Conservation (phyloP, 2,329 filamentous ascomycete species). For the Colletotrichum trifolii region DNA sequence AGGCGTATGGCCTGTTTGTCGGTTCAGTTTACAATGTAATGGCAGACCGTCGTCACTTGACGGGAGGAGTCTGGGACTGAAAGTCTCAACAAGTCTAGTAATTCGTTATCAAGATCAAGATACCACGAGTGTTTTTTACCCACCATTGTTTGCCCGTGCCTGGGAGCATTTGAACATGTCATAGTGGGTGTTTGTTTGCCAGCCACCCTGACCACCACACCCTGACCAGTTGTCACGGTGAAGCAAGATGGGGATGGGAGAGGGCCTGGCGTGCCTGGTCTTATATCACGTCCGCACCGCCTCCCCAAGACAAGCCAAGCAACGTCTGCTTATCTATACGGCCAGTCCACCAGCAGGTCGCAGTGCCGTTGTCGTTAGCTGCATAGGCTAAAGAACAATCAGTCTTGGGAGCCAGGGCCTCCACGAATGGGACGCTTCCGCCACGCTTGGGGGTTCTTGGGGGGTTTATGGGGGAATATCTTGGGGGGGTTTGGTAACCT, state of each 20-base stretch:
- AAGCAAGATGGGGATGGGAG: no score
- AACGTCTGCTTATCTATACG: constrained; percentile 2
- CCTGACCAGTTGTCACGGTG: neutral
- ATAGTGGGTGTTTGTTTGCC: neutral
- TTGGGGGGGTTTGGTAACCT: neutral
- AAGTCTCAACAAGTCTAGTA: neutral
- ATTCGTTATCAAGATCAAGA: constrained; percentile 32
- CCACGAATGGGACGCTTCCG: constrained; percentile 6
- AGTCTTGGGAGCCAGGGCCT: constrained; percentile 10
- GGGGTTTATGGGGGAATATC: neutral
- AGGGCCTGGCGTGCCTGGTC: neutral
- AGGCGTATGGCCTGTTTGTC: neutral
- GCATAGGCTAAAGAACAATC: constrained; percentile 1
- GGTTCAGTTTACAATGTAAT: constrained; percentile 20
- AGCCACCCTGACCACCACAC: neutral
- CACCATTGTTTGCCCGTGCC: neutral
- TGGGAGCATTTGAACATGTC: neutral
- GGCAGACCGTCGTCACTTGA: no score
- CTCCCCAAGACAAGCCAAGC: constrained; percentile 4
- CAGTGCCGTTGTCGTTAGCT: neutral
- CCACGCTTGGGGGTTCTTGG: neutral
- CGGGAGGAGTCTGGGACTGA: neutral
- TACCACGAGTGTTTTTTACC: constrained; percentile 29
- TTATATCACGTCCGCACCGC: neutral
- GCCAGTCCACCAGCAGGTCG: neutral